Base-by-base conservation (phyloP, 495 filamentous ascomycete species). In the Hypoxylon lienhwacheense region DNA sequence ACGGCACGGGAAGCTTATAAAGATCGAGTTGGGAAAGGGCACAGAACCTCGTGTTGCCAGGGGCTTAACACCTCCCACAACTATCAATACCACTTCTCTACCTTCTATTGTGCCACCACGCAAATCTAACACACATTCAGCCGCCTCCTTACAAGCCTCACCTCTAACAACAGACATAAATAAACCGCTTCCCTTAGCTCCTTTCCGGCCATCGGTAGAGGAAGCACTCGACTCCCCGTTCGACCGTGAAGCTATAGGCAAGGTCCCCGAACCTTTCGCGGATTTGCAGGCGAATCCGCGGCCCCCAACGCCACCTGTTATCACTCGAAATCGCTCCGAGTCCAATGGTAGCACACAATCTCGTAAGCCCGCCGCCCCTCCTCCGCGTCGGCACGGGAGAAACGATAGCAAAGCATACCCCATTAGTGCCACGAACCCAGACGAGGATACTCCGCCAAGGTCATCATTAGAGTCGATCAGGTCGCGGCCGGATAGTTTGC, bases 1-100 rank as follows among this genome's bases (percentile, higher is more conserved):
- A 31, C 79, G 85, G 47, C 85, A 87, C 69, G 86, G 86, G 4
- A 86, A 84, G 64, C 69, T 81, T n/a, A 86, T 89, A 33, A 81
- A 72, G 54, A 54, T 68, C 17, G 70, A 66, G 47, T 55, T 66
- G 17, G 65, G 65, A 16, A 40, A 49, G 22, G 62, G 58, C 24
- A 60, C 37, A 61, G 59, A 57, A 37, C 60, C 40, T 49, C 58
- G 39, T 45, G 20, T n/a, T 35, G 32, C 42, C 5, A 55, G 42
- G 47, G 12, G 49, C 44, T 48, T 59, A 15, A 34, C 61, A 10
- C 54, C 64, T 32, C 61, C 73, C 8, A 44, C 48, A 16, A 55
- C 53, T 40, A 45, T 44, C 16, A 61, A 50, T 37, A 44, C 33
- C 28, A 47, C 47, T 7, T 35, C 66, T 17, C 53, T 66, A 25